Conservation (phyloP, 2,329 filamentous ascomycete species). For the Hypocrella siamensis region DNA sequence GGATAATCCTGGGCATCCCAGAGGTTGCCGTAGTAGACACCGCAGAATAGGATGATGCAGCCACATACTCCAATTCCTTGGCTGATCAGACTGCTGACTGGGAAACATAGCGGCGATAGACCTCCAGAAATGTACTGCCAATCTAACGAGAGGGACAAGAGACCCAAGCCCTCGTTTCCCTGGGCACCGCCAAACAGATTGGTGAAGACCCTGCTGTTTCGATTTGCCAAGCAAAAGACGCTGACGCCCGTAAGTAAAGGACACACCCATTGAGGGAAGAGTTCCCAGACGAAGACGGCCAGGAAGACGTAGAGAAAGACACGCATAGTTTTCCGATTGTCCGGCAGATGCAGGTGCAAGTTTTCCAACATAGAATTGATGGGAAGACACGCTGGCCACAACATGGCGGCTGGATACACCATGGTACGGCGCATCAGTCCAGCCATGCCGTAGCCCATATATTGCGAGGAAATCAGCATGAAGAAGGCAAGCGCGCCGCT, state of each 20-base stretch:
- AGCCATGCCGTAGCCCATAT: slow-evolving; percentile 39
- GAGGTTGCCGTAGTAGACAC: slow-evolving; percentile 11
- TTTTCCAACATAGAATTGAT: slow-evolving; percentile 14
- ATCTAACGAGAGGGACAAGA: slow-evolving; percentile 21
- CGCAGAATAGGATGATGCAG: slow-evolving; percentile 19
- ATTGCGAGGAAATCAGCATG: slow-evolving; percentile 33
- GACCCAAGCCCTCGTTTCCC: slow-evolving; percentile 20
- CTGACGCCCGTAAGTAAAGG: slow-evolving; percentile 18
- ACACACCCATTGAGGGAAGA: slow-evolving; percentile 30
- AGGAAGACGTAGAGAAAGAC: slow-evolving; percentile 24
- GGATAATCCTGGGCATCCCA: slow-evolving; percentile 7
- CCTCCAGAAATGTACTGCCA: slow-evolving; percentile 25
- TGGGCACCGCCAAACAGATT: slow-evolving; percentile 32
- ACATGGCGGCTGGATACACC: slow-evolving; percentile 32
- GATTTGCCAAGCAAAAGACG: slow-evolving; percentile 29
- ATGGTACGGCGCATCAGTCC: slow-evolving; percentile 32
- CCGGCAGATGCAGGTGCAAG: slow-evolving; percentile 11
- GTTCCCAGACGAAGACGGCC: slow-evolving; percentile 28
- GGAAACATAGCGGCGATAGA: slow-evolving; percentile 19
- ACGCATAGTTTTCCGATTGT: slow-evolving; percentile 21
- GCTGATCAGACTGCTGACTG: slow-evolving; percentile 21
- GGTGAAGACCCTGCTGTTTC: slow-evolving; percentile 23
- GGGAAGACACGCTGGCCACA: slow-evolving; percentile 28
- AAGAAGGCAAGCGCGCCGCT: slow-evolving; percentile 30
- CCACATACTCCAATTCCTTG: slow-evolving; percentile 19